phyloP scores from a whole-genome alignment of 2,329 filamentous ascomycete species.

The Epichloe uncinata region DNA sequence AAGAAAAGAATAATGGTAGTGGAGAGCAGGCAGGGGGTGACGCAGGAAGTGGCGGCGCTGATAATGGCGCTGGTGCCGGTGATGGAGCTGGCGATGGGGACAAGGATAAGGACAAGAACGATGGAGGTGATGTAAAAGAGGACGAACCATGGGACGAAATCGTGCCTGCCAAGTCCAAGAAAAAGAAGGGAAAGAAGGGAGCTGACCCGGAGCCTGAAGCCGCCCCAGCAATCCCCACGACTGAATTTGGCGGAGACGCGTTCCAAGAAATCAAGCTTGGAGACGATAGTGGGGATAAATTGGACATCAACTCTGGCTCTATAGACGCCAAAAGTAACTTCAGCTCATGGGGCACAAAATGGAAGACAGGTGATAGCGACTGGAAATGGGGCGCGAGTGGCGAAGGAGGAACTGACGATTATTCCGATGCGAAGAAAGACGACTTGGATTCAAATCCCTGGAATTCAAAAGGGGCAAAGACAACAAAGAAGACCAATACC shows the following conservation, averaged over 20 bases:
- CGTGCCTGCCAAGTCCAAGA: constrained; percentile 21
- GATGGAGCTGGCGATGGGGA: constrained; percentile 2
- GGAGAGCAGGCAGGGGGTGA: constrained; percentile 5
- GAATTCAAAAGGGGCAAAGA: constrained; percentile 31
- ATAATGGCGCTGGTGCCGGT: constrained; percentile 2
- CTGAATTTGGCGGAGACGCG: constrained; percentile 31
- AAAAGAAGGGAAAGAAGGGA: constrained; percentile 23
- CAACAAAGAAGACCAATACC: constrained; percentile 38
- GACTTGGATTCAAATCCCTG: constrained; percentile 35
- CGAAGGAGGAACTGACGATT: constrained; percentile 13
- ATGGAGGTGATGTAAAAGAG: constrained; percentile 23
- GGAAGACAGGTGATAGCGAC: constrained; percentile 37
- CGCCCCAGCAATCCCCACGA: constrained; percentile 15
- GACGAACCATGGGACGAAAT: constrained; percentile 22
- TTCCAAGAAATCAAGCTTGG: constrained; percentile 56
- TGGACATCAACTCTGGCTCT: constrained; percentile 42
- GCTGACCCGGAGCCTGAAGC: constrained; percentile 14
- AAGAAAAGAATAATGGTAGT: constrained; percentile 5
- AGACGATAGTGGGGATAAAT: constrained; percentile 43
- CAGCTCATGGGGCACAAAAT: constrained; percentile 47
- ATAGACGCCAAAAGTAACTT: constrained; percentile 32
- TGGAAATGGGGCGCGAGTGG: constrained; percentile 28
- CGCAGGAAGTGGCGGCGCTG: background rate
- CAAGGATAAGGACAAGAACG: constrained; percentile 18
- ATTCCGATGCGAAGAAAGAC: constrained; percentile 26